Percentiles rank a stretch among this genome's conserved stretches.
phyloP scores from a whole-genome alignment of 129 eudicot species.

The Calendula officinalis region DNA sequence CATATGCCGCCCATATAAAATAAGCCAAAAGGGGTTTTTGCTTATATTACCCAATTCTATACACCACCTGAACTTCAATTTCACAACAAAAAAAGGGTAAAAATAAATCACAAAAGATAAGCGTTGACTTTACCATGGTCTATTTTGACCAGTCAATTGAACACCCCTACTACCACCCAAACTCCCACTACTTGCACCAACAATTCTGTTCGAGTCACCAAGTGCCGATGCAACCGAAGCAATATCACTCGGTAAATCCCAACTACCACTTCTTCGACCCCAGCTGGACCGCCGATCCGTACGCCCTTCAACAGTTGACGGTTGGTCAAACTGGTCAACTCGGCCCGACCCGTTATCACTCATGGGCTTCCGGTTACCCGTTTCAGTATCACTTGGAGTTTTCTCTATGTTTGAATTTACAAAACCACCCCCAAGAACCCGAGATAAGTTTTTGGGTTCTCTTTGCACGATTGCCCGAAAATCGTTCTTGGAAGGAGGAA shows the following conservation, averaged over 20 bases:
- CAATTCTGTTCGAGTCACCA: conserved; percentile 51
- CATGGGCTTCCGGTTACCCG: conserved; percentile 44
- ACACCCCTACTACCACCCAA: conserved; percentile 21
- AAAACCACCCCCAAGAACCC: conserved; percentile 29
- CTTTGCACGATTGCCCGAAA: conserved; percentile 55
- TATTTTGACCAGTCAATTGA: conserved; percentile 24
- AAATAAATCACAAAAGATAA: not conserved
- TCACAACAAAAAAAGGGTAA: conserved; percentile 3
- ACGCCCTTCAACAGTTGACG: conserved; percentile 23
- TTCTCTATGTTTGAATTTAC: conserved; percentile 38
- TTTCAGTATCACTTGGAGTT: conserved; percentile 49
- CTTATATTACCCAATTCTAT: conserved; percentile 30
- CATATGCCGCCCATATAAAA: conserved; percentile 22
- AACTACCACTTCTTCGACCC: conserved; percentile 64
- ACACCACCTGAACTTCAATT: conserved; percentile 17
- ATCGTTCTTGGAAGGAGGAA: conserved; percentile 70
- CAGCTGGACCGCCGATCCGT: conserved; percentile 48
- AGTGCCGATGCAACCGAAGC: conserved; percentile 44
- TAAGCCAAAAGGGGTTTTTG: conserved; percentile 23
- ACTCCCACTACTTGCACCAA: conserved; percentile 37
- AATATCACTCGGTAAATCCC: conserved; percentile 52
- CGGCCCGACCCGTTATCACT: conserved; percentile 34
- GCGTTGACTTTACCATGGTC: conserved; percentile 32
- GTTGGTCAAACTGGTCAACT: conserved; percentile 15
- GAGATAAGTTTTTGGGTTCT: conserved; percentile 37